Base-by-base conservation (phyloP, 2,329 filamentous ascomycete genomes). In the Fusarium temperatum region DNA sequence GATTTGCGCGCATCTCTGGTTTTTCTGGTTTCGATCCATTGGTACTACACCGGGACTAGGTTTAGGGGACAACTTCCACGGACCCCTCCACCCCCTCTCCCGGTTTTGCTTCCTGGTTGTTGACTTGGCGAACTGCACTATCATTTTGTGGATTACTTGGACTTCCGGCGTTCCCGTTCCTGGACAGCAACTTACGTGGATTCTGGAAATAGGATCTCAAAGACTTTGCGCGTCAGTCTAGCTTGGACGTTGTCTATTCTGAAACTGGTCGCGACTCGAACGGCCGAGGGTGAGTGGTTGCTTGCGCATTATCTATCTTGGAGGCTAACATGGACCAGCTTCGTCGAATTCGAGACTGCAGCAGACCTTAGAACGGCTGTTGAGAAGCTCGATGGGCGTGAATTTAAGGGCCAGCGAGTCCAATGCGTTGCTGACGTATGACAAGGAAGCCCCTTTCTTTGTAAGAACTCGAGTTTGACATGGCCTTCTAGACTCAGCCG, bases 141-240 rank as follows among this genome's bases (percentile, higher is more conserved):
- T 80, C 78, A 79, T 81, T 77, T 78, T 78, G 73, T 79, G 81
- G 79, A 81, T 79, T 78, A 76, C 77, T 77, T 82, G 79, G 78
- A 79, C 77, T 76, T 68, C 75, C 78, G 76, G 75, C 76, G 67
- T 75, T 78, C 68, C 45, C 76, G 72, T 79, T 82, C 86, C 88
- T 87, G 86, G 88, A 90, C 83, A 86, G 83, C 89, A 86, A 95
- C 93, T 95, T 94, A 96, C 93, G 89, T 89, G 90, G 89, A 90
- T 85, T 89, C 88, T 91, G 89, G 89, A 87, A 92, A 86, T 95
- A 99, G 96, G 96, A 99, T 85, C 91, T 99, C 62, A 99, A 99
- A 93, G 96, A 99, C 84, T 99, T 99, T 85, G 96, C 96, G 73
- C 95, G 96, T 82, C 94, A 97, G 84, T 97, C 96, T 83, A 95